Percentiles rank a stretch among this genome's conserved stretches.
Evolutionary conservation across 192 early-diverging fungal genomes (phyloP).

Genomic region (Coemansia sp.): DNA sequence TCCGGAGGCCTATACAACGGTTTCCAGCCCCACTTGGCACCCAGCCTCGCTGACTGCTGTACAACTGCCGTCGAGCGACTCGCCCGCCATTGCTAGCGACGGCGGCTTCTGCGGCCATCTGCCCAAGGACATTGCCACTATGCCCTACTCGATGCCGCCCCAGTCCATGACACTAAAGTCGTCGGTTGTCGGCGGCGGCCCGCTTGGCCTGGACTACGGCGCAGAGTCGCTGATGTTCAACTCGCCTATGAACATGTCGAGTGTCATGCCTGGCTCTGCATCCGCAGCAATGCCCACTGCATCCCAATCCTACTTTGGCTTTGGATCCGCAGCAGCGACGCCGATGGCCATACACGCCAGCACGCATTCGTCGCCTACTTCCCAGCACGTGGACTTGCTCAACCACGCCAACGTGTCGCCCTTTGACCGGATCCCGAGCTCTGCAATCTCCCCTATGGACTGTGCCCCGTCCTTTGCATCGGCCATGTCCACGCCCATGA

Average conservation of each 20-base stretch:
- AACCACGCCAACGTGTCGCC: conserved; percentile 15
- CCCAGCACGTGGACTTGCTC: conserved; percentile 8
- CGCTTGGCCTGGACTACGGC: conserved; percentile 16
- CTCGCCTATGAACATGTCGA: neutral
- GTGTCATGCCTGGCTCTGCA: conserved; percentile 1
- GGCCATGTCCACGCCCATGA: conserved; percentile 7
- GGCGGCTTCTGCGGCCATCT: conserved; percentile 1
- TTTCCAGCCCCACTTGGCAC: neutral
- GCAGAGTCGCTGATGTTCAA: conserved; percentile 10
- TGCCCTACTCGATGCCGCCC: conserved; percentile 20
- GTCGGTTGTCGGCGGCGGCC: conserved; percentile 15
- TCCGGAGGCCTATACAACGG: neutral
- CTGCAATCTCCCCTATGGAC: conserved; percentile 2
- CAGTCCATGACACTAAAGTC: conserved; percentile 28
- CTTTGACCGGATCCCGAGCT: conserved; percentile 1
- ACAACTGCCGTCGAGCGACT: neutral
- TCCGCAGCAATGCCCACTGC: conserved; percentile 10
- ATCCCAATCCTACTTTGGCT: conserved; percentile 13
- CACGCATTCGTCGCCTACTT: conserved; percentile 24
- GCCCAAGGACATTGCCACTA: neutral
- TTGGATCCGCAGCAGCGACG: conserved; percentile 12
- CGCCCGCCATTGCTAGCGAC: neutral
- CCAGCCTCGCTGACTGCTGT: neutral
- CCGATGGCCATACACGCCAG: conserved; percentile 11
- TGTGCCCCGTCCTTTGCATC: conserved; percentile 9